These are phyloP conservation scores for Calycina marina DNA, from an alignment of 2,329 filamentous ascomycete species.

Conservation along the genomic window DNA sequence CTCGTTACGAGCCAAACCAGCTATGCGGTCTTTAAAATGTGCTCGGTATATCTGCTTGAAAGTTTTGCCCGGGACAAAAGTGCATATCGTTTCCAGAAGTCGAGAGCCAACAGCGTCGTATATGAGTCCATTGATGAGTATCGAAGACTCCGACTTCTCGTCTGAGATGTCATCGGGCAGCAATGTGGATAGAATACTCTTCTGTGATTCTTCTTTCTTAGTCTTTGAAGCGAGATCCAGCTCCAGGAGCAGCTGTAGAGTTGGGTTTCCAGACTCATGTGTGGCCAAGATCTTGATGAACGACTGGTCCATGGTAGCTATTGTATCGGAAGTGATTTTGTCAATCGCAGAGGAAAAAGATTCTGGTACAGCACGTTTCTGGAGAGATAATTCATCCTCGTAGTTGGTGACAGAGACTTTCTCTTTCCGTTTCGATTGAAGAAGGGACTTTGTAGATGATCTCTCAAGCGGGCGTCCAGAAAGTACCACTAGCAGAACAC, in stretches of 20 bases:
- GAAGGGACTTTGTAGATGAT: constrained; percentile 50
- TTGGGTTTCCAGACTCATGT: constrained; percentile 82
- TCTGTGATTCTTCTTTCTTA: constrained; percentile 31
- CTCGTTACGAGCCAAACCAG: constrained; percentile 73
- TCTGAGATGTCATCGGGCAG: constrained; percentile 66
- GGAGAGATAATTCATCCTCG: constrained; percentile 30
- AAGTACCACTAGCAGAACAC: constrained; percentile 73
- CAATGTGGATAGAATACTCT: constrained; percentile 56
- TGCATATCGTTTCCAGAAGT: constrained; percentile 74
- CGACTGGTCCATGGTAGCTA: constrained; percentile 60
- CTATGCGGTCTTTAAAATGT: constrained; percentile 67
- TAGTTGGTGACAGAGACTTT: constrained; percentile 49
- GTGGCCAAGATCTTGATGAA: constrained; percentile 73
- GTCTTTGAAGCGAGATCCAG: constrained; percentile 67
- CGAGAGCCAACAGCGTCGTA: constrained; percentile 87
- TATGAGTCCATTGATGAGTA: constrained; percentile 73
- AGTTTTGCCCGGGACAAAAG: constrained; percentile 66
- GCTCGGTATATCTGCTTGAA: constrained; percentile 80
- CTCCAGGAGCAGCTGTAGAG: constrained; percentile 79
- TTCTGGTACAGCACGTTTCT: constrained; percentile 51
- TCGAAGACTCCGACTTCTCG: constrained; percentile 57
- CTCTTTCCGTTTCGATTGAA: constrained; percentile 90
- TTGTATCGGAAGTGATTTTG: constrained; percentile 69
- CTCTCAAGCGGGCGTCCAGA: constrained; percentile 70
- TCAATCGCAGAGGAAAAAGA: constrained; percentile 65